phyloP scores from a whole-genome alignment of 2,329 filamentous ascomycete genomes.

The Exophiala oligosperma region DNA sequence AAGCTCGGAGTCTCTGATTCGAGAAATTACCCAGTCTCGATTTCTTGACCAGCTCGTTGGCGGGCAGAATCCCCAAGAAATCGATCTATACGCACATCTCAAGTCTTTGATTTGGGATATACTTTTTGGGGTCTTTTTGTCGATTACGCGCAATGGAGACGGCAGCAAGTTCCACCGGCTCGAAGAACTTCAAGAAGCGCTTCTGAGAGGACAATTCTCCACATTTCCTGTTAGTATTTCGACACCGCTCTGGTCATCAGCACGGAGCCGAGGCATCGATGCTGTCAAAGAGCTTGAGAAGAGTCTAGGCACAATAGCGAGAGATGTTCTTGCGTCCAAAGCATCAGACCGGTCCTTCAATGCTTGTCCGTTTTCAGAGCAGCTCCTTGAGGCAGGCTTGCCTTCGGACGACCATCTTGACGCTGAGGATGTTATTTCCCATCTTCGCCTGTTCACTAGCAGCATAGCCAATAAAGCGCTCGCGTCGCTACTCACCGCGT shows the following conservation, averaged over 20 bases:
- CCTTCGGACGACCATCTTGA: background rate
- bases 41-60: background rate
- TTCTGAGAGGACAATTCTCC: background rate
- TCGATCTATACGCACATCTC: background rate
- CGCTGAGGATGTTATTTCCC: background rate
- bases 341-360: background rate
- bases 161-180: background rate
- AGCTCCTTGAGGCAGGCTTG: background rate
- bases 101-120: background rate
- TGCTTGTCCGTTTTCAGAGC: background rate
- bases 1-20: background rate
- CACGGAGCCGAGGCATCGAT: background rate
- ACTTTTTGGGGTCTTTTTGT: background rate
- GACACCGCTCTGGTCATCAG: background rate
- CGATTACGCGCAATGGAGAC: background rate
- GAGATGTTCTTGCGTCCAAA: background rate
- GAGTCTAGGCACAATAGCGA: background rate
- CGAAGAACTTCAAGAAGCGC: background rate
- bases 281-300: background rate
- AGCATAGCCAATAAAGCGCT: background rate
- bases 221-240: background rate
- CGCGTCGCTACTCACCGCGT: background rate
- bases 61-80: background rate
- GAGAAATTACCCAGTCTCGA: background rate
- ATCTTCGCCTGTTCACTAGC: background rate